These are phyloP conservation scores for Penicillium palitans DNA, from an alignment of 2,329 filamentous ascomycete species.

Conservation along the genomic window DNA sequence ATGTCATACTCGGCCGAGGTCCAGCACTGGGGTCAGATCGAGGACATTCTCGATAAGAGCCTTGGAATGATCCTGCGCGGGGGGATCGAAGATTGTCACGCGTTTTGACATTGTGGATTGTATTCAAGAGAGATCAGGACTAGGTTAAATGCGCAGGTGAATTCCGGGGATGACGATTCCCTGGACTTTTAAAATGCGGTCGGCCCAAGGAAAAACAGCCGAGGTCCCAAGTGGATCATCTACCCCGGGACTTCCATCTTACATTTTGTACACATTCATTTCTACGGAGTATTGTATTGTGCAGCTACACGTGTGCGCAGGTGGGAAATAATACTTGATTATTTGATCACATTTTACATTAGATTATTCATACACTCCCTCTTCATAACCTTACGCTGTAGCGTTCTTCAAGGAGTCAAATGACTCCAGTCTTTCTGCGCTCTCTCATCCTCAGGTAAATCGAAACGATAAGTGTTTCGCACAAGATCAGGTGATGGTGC, in stretches of 20 bases:
- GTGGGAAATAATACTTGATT: not conserved
- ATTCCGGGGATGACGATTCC: constrained; percentile 10
- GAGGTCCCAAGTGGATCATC: constrained; percentile 17
- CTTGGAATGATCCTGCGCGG: constrained; percentile 69
- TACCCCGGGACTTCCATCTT: not conserved
- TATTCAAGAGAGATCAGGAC: not conserved
- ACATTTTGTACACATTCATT: not conserved
- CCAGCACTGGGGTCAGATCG: constrained; percentile 73
- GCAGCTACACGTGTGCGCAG: not conserved
- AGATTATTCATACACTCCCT: not conserved
- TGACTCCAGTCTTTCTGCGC: constrained; percentile 2
- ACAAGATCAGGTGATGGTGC: constrained; percentile 29
- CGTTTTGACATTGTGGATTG: constrained; percentile 32
- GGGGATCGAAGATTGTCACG: constrained; percentile 71
- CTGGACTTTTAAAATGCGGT: constrained; percentile 14
- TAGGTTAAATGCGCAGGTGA: not conserved
- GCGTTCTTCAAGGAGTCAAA: not conserved
- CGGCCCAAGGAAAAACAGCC: constrained; percentile 10
- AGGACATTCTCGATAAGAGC: constrained; percentile 86
- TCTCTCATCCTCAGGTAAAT: constrained; percentile 18
- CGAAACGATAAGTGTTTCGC: constrained; percentile 32
- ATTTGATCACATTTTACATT: not conserved
- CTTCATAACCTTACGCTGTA: not conserved
- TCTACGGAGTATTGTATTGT: too few species aligned
- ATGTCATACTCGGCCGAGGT: constrained; percentile 59